Evolutionary conservation across 179 eudicot species (phyloP).

Genomic region (Patellifolia procumbens): DNA sequence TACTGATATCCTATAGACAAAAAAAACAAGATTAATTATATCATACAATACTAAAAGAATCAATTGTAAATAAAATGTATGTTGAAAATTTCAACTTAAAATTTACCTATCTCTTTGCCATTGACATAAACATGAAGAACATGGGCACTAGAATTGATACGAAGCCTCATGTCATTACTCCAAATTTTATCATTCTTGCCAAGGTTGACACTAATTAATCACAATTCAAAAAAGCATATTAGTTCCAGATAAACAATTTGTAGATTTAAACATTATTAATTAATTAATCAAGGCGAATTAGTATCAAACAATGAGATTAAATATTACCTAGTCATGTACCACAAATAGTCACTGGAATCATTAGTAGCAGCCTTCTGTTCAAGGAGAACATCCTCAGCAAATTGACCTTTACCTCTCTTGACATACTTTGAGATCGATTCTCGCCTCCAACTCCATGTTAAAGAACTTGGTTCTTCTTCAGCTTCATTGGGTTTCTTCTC

Average conservation of each 20-base stretch:
- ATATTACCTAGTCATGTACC: conserved; percentile 80
- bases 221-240: neutral
- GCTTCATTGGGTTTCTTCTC: conserved; percentile 45
- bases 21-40: neutral
- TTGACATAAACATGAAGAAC: conserved; percentile 64
- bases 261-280: no score
- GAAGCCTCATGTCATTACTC: conserved; percentile 45
- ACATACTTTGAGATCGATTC: conserved; percentile 31
- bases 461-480: no score
- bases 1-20: conserved; percentile 39
- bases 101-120: conserved; percentile 58
- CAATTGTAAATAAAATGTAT: neutral
- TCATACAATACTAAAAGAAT: neutral
- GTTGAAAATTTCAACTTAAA: no score
- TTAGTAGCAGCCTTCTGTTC: conserved; percentile 53
- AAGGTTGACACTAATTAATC: conserved; percentile 37
- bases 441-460: conserved; percentile 63
- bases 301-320: no score
- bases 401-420: conserved; percentile 34
- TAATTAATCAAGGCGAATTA: no score
- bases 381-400: conserved; percentile 30
- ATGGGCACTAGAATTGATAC: conserved; percentile 59
- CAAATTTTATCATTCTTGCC: conserved; percentile 42
- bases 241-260: no score
- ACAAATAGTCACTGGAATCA: conserved; percentile 66